Evolutionary conservation across 2,329 filamentous ascomycete species (phyloP).

Genomic region (Clarireedia paspali): DNA sequence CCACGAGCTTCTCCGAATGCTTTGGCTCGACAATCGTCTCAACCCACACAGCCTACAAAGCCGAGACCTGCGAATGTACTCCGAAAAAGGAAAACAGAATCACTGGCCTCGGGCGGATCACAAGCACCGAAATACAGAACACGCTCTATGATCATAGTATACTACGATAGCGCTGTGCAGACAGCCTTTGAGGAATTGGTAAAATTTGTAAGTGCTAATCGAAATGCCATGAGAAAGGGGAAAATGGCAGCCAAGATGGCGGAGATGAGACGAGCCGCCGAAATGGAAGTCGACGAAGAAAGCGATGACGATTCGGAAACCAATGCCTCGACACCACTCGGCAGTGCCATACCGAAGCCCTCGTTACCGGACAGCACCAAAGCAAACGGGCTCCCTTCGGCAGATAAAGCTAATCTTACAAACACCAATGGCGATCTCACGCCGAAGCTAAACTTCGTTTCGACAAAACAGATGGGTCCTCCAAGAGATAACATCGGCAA

Average conservation of each 20-base stretch:
- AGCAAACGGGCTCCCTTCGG: neutral
- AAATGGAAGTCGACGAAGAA: conserved; percentile 44
- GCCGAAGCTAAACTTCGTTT: conserved; percentile 32
- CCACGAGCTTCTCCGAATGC: conserved; percentile 10
- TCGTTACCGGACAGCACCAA: neutral
- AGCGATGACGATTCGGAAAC: conserved; percentile 32
- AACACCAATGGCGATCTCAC: conserved; percentile 12
- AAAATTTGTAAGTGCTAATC: conserved; percentile 68
- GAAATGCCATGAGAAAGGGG: conserved; percentile 80
- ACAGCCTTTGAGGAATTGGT: conserved; percentile 76
- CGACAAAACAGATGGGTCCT: conserved; percentile 34
- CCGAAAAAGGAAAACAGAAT: conserved; percentile 29
- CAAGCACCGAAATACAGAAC: conserved; percentile 47
- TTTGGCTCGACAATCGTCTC: conserved; percentile 17
- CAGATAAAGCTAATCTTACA: neutral
- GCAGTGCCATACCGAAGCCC: neutral
- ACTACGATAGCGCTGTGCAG: conserved; percentile 85
- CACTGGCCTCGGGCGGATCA: conserved; percentile 25
- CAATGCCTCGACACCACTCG: conserved; percentile 1
- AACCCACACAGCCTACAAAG: conserved; percentile 16
- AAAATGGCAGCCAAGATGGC: conserved; percentile 75
- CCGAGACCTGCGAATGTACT: conserved; percentile 14
- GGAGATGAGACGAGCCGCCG: conserved; percentile 52
- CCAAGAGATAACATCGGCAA: conserved; percentile 16
- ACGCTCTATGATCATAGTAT: conserved; percentile 75